Percentiles rank a stretch among this genome's conserved stretches.
These are phyloP conservation scores for Eustoma russellianum DNA, from an alignment of 257 asterid species.

Conservation along the genomic window DNA sequence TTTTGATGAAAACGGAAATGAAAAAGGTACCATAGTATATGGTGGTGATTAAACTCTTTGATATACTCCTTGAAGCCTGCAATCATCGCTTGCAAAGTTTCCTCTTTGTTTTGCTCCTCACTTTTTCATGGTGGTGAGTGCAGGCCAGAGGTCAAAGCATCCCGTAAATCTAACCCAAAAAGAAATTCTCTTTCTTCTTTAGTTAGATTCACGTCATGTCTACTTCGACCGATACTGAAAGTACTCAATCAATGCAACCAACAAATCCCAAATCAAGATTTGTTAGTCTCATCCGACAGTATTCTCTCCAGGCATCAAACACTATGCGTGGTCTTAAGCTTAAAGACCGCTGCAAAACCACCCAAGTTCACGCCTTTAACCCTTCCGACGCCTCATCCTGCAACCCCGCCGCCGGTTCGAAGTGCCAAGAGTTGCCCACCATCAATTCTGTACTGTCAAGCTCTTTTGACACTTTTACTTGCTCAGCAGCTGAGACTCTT, in stretches of 20 bases:
- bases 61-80: slow-evolving; percentile 12
- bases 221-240: slow-evolving; percentile 30
- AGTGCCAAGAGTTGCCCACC: slow-evolving; percentile 23
- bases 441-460: slow-evolving; percentile 31
- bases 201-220: slow-evolving; percentile 31
- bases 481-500: slow-evolving; percentile 19
- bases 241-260: slow-evolving; percentile 13
- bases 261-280: slow-evolving; percentile 33
- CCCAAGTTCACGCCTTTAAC: slow-evolving; percentile 45
- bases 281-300: slow-evolving; percentile 35
- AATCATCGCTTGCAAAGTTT: slow-evolving; percentile 4
- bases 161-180: neutral
- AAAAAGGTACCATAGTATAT: too few relatives aligned
- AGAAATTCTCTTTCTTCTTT: neutral
- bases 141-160: slow-evolving; percentile 8
- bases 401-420: slow-evolving; percentile 4
- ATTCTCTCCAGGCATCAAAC: slow-evolving; percentile 19
- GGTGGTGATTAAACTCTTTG: too few relatives aligned
- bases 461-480: slow-evolving; percentile 18
- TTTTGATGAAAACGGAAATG: slow-evolving; percentile 4
- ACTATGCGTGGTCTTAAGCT: slow-evolving; percentile 34
- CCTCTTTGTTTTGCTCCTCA: neutral
- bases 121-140: slow-evolving; percentile 17
- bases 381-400: slow-evolving; percentile 18
- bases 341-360: slow-evolving; percentile 46